A percentile compares a stretch with the other conserved stretches of the same genome.
Evolutionary conservation across 2,329 filamentous ascomycete species (phyloP).

Genomic region (Diaporthe velutina): DNA sequence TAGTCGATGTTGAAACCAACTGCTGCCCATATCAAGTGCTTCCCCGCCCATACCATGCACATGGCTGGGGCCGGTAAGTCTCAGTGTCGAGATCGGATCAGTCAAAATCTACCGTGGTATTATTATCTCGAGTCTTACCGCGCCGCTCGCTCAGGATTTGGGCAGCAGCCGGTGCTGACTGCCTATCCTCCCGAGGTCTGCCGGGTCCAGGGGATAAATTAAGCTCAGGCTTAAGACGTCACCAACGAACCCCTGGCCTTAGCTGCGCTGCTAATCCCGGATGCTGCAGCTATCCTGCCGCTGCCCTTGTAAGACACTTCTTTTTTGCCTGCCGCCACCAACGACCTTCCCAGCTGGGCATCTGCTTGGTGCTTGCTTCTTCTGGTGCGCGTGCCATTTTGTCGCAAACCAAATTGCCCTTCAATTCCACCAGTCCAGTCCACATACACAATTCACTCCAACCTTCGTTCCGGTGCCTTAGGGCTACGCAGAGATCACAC

Average conservation of each 20-base stretch:
- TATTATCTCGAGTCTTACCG: background rate
- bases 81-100: constrained; percentile 13
- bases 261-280: constrained; percentile 1
- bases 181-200: background rate
- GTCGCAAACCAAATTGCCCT: constrained; percentile 6
- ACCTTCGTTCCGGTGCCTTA: background rate
- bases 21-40: background rate
- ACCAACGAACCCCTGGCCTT: constrained; percentile 21
- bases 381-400: background rate
- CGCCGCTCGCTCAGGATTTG: background rate
- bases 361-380: background rate
- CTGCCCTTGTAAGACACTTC: background rate
- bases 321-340: constrained; percentile 23
- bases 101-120: background rate
- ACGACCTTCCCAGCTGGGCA: background rate
- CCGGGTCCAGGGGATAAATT: constrained; percentile 17
- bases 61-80: background rate
- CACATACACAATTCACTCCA: background rate
- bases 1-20: constrained; percentile 9
- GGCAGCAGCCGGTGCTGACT: background rate
- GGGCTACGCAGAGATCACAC: background rate
- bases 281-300: constrained; percentile 5
- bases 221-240: constrained; percentile 24
- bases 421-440: background rate
- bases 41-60: constrained; percentile 7